Conservation (phyloP, 1,284 basidiomycete species). For the Taiwanofungus camphoratus region DNA sequence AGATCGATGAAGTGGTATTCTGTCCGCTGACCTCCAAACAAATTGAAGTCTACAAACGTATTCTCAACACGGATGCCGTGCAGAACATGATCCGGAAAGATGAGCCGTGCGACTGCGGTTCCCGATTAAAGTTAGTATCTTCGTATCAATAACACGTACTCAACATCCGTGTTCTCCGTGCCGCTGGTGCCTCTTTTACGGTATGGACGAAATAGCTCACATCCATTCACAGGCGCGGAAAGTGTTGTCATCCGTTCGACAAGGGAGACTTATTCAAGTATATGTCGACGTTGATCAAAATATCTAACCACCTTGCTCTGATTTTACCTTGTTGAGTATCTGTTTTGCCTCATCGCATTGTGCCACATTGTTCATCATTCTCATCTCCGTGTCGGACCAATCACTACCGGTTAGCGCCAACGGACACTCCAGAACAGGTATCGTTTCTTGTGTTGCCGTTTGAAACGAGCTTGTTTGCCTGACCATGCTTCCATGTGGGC, state of each 20-base stretch:
- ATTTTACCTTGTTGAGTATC: constrained; percentile 62
- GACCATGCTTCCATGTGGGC: too few species aligned
- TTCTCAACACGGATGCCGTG: constrained; percentile 56
- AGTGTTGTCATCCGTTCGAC: constrained; percentile 60
- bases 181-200: too few species aligned
- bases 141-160: neutral
- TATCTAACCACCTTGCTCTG: constrained; percentile 80
- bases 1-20: constrained; percentile 85
- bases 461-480: too few species aligned
- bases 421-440: constrained; percentile 61
- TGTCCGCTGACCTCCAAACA: constrained; percentile 74
- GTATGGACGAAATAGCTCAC: neutral
- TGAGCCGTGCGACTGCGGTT: constrained; percentile 69
- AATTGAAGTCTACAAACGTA: constrained; percentile 62
- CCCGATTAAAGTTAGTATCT: constrained; percentile 39
- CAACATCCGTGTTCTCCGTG: neutral
- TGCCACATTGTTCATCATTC: neutral
- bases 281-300: constrained; percentile 74
- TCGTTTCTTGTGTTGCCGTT: neutral
- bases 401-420: too few species aligned
- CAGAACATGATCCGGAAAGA: constrained; percentile 64
- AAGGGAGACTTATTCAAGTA: constrained; percentile 65
- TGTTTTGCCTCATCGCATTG: neutral
- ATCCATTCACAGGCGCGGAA: constrained; percentile 44
- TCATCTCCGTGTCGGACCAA: neutral